phyloP scores from a whole-genome alignment of 371 early-diverging fungal genomes.

The Mortierella sp. region DNA sequence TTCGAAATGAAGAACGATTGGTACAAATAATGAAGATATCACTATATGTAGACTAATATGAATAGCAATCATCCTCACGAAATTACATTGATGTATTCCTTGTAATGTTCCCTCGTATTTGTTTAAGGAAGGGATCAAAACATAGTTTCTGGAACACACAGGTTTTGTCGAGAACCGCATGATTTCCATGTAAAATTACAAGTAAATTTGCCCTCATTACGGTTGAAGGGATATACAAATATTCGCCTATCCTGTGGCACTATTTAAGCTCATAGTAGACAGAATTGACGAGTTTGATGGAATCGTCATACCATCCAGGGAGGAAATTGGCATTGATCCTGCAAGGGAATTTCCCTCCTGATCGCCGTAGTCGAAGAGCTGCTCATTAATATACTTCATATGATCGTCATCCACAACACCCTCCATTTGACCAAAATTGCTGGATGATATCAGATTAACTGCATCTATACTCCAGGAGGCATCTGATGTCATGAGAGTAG shows the following conservation, averaged over 20 bases:
- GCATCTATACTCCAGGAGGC: constrained; percentile 11
- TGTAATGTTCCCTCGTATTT: no score
- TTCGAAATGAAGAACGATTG: no score
- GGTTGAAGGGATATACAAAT: background rate
- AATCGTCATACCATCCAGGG: background rate
- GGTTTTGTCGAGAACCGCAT: no score
- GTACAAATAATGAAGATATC: no score
- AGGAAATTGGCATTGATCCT: background rate
- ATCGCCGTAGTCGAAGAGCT: background rate
- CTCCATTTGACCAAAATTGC: background rate
- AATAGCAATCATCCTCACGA: no score
- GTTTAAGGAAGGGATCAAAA: no score
- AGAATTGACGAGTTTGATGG: background rate
- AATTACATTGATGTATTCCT: no score
- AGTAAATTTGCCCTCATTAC: no score
- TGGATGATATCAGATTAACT: background rate
- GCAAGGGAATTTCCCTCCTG: background rate
- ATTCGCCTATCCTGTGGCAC: background rate
- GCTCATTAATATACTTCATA: constrained; percentile 1
- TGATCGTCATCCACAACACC: background rate
- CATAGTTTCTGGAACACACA: no score
- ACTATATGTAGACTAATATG: no score
- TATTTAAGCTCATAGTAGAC: background rate
- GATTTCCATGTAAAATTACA: no score
- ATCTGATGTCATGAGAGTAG: no score